Base-by-base conservation (phyloP, 345 rosid genomes). In the Excoecaria cochinchinensis region DNA sequence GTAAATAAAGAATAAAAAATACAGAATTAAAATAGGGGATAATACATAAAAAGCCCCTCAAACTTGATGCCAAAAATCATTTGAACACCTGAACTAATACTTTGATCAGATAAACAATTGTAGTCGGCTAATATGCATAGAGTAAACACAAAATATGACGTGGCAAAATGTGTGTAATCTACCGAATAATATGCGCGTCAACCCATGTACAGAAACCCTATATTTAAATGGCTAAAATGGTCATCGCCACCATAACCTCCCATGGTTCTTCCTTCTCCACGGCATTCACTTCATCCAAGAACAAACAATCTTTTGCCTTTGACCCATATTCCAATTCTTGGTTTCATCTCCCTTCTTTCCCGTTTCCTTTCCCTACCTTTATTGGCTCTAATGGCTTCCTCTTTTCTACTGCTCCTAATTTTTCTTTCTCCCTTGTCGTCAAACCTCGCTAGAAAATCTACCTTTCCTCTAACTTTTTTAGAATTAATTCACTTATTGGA, bases 261-360 rank as follows among this genome's bases (percentile, higher is more conserved):
- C 98, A 4, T 94, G 98, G 97, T 91, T 94, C 79, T 94, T 94
- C 80, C n/a, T n/a, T n/a, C 96, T 94, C 82, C 80, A 86, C 69
- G 98, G 98, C 57, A 81, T 90, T 74, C 84, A 92, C 93, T 74
- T 87, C 89, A 74, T 82, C 90, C 42, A 85, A 80, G 63, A 88
- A 87, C 75, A 86, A 93, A 86, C 98, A 93, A 71, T 89, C 97
- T 22, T 92, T 94, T 68, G 97, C 93, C 58, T 92, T 86, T 73
- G 98, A 94, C 53, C 98, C 97, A 60, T 59, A 72, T 69, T 90
- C 98, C 52, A 51, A 81, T 63, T 42, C 91, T 24, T 94, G 98
- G 98, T 82, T 88, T 78, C 84, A 82, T 48, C 93, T 89, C 75
- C 96, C 95, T 56, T 71, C 79, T 15, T 25, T 76, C 39, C 73